A percentile compares a stretch with the other conserved stretches of the same genome.
Conservation (phyloP, 2,329 filamentous ascomycete genomes). For the Penicillium brevicompactum region DNA sequence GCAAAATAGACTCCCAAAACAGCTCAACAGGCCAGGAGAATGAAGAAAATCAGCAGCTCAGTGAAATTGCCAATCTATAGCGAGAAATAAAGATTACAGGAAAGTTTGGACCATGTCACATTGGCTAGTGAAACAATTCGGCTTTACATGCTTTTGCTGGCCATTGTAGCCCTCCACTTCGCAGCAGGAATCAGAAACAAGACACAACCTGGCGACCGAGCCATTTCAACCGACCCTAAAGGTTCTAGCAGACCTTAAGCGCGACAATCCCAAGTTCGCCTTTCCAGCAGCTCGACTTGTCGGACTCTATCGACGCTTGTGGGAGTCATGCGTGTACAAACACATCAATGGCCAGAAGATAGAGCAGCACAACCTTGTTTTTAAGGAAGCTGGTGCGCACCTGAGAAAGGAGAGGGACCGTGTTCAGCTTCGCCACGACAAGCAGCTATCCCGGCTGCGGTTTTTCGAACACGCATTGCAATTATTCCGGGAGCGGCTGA, state of each 20-base stretch:
- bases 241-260: not conserved
- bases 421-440: too few species aligned
- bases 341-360: too few species aligned
- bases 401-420: too few species aligned
- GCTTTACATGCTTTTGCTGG: not conserved
- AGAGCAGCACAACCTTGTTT: too few species aligned
- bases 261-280: not conserved
- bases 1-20: not conserved
- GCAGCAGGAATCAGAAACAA: slow-evolving; percentile 6
- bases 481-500: too few species aligned
- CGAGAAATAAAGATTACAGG: not conserved
- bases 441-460: too few species aligned
- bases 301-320: too few species aligned
- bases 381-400: too few species aligned
- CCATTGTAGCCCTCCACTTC: slow-evolving; percentile 25
- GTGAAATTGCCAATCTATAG: not conserved
- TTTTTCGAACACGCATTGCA: too few species aligned
- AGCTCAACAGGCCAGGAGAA: too few species aligned
- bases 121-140: not conserved
- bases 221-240: not conserved
- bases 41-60: not conserved
- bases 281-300: not conserved
- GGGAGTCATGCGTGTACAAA: too few species aligned
- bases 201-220: not conserved
- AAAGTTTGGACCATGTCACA: not conserved